Conservation (phyloP, 805 yeast genomes). For the Metschnikowia continentalis region DNA sequence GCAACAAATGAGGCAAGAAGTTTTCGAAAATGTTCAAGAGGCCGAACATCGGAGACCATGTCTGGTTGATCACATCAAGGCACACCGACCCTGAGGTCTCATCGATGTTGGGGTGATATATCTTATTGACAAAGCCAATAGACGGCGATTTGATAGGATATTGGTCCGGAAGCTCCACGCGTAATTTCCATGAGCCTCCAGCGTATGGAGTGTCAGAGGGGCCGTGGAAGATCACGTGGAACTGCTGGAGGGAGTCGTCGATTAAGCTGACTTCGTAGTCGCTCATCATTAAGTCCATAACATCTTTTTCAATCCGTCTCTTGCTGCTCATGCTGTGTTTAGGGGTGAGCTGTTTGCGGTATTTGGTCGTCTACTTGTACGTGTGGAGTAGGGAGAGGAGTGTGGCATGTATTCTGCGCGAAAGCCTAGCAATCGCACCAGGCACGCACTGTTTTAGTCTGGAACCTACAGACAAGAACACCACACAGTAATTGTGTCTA, state of each 20-base stretch:
- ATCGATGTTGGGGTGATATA: slow-evolving; percentile 94
- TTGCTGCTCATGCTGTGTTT: slow-evolving; percentile 28
- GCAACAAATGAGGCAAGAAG: slow-evolving; percentile 84
- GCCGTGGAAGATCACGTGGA: slow-evolving; percentile 79
- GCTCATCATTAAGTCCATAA: slow-evolving; percentile 94
- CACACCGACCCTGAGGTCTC: slow-evolving; percentile 89
- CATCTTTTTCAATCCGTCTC: slow-evolving; percentile 88
- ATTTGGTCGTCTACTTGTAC: not conserved
- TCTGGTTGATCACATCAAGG: slow-evolving; percentile 91
- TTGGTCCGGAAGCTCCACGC: slow-evolving; percentile 91
- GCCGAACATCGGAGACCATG: slow-evolving; percentile 98
- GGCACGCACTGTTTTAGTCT: not conserved
- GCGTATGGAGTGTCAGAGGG: slow-evolving; percentile 82
- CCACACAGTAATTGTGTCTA: not conserved
- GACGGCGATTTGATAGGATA: slow-evolving; percentile 96
- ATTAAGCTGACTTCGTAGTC: slow-evolving; percentile 82
- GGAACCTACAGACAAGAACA: not conserved
- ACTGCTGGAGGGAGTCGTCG: slow-evolving; percentile 76
- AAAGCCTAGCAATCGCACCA: slow-evolving; percentile 2
- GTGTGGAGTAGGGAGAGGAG: slow-evolving; percentile 4
- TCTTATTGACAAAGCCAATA: slow-evolving; percentile 86
- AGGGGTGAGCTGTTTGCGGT: not conserved
- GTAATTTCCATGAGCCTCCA: slow-evolving; percentile 85
- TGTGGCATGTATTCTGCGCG: slow-evolving; percentile 2
- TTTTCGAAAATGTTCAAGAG: slow-evolving; percentile 85